These are phyloP conservation scores for Backusella tuberculispora DNA, from an alignment of 192 early-diverging fungal genomes.

Conservation along the genomic window DNA sequence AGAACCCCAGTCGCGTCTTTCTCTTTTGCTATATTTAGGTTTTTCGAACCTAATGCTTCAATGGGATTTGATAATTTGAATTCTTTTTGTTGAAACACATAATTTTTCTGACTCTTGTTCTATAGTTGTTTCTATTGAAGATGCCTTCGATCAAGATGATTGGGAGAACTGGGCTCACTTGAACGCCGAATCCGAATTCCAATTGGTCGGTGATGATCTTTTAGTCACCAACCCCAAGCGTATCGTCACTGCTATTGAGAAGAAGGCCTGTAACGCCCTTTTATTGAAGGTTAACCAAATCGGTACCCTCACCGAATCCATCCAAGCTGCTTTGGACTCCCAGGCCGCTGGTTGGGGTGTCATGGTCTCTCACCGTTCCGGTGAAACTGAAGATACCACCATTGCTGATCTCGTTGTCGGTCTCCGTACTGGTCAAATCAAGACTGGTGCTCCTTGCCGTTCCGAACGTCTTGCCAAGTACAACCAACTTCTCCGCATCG, in stretches of 20 bases:
- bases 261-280: constrained; percentile 92
- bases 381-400: constrained; percentile 96
- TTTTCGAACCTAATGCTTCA: background rate
- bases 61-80: background rate
- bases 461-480: constrained; percentile 98
- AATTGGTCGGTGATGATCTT: constrained; percentile 89
- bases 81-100: background rate
- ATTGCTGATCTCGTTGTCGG: constrained; percentile 98
- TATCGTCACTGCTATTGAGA: constrained; percentile 86
- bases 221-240: constrained; percentile 96
- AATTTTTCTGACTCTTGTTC: background rate
- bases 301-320: constrained; percentile 94
- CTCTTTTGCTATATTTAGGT: background rate
- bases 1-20: background rate
- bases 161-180: constrained; percentile 89
- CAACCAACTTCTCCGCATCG: constrained; percentile 97
- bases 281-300: constrained; percentile 99
- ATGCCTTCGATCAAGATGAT: constrained; percentile 99
- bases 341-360: constrained; percentile 95
- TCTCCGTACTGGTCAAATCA: constrained; percentile 95
- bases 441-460: constrained; percentile 98
- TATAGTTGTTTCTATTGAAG: constrained; percentile 90
- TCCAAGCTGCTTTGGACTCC: constrained; percentile 77
- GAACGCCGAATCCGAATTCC: constrained; percentile 46
- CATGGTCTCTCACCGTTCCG: constrained; percentile 99